These are phyloP conservation scores for Alternaria solani DNA, from an alignment of 2,329 filamentous ascomycete species.

Conservation along the genomic window DNA sequence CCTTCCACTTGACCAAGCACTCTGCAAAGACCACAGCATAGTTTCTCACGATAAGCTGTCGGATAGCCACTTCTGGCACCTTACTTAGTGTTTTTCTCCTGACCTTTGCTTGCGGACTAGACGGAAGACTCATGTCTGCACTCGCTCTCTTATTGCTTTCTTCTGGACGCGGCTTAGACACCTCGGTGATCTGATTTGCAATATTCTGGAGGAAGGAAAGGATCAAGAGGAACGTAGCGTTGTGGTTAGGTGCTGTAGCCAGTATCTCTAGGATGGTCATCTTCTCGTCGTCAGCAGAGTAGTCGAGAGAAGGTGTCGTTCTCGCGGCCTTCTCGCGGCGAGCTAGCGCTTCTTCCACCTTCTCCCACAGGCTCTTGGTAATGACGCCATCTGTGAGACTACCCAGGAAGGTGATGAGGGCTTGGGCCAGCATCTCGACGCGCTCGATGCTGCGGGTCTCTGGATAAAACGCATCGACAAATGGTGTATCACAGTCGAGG, in stretches of 20 bases:
- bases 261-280: conserved; percentile 76
- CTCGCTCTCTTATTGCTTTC: conserved; percentile 35
- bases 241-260: conserved; percentile 73
- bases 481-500: conserved; percentile 72
- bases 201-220: conserved; percentile 76
- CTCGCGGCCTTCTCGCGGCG: conserved; percentile 53
- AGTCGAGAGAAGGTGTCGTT: conserved; percentile 36
- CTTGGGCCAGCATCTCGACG: conserved; percentile 77
- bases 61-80: conserved; percentile 61
- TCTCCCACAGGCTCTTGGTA: conserved; percentile 70
- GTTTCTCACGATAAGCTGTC: conserved; percentile 66
- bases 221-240: conserved; percentile 88
- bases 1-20: conserved; percentile 65
- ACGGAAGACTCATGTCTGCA: conserved; percentile 31
- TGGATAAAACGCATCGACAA: conserved; percentile 65
- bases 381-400: conserved; percentile 83
- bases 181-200: conserved; percentile 60
- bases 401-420: conserved; percentile 75
- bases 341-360: conserved; percentile 38
- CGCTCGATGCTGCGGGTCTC: conserved; percentile 71
- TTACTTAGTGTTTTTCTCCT: conserved; percentile 51
- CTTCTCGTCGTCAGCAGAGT: conserved; percentile 62
- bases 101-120: conserved; percentile 48
- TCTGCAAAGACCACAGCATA: conserved; percentile 72
- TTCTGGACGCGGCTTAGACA: conserved; percentile 31